phyloP scores from a whole-genome alignment of 176 grass and related monocot species.

The Carex pumila region DNA sequence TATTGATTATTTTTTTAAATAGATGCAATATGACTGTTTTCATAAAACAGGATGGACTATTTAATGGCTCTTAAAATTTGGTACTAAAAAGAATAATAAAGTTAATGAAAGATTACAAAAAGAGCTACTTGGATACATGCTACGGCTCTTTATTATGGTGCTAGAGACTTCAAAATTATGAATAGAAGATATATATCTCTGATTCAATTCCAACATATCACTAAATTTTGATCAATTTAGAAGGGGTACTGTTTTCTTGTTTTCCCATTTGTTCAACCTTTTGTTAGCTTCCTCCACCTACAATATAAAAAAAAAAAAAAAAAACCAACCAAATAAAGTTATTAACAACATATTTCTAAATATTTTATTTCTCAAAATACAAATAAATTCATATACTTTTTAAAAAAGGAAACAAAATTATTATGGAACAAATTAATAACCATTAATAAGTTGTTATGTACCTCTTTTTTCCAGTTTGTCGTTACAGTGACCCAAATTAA shows the following conservation, averaged over 20 bases:
- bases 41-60: too few species aligned
- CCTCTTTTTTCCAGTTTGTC: constrained; percentile 43
- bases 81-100: not conserved
- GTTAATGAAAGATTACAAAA: not conserved
- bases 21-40: too few species aligned
- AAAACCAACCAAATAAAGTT: not conserved
- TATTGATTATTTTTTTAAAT: too few species aligned
- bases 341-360: not conserved
- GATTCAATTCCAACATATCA: not conserved
- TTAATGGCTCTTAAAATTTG: too few species aligned
- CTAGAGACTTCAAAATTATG: not conserved
- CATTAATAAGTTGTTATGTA: not conserved
- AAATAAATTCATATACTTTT: not conserved
- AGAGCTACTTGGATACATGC: not conserved
- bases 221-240: not conserved
- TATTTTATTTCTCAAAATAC: not conserved
- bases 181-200: not conserved
- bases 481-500: constrained; percentile 41
- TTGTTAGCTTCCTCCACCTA: constrained; percentile 38
- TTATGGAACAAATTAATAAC: not conserved
- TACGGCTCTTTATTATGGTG: not conserved
- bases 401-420: not conserved
- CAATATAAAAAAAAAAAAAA: not conserved
- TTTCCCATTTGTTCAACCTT: constrained; percentile 32
- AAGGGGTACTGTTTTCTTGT: constrained; percentile 12